Evolutionary conservation across 768 basidiomycete species (phyloP).

Genomic region (Arthromyces matolae): DNA sequence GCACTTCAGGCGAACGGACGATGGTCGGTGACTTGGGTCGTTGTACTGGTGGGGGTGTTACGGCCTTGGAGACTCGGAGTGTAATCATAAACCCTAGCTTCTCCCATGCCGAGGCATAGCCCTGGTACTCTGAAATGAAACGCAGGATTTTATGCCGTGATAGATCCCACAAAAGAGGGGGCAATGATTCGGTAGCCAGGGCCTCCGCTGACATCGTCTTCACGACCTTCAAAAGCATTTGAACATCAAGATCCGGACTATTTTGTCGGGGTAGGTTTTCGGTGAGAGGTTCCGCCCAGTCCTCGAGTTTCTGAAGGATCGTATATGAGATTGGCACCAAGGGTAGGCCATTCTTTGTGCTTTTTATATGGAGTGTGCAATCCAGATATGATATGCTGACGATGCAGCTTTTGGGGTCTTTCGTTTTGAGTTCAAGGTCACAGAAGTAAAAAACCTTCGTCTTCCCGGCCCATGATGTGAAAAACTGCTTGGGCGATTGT

Average conservation of each 20-base stretch:
- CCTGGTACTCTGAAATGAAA: not conserved
- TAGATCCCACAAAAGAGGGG: not conserved
- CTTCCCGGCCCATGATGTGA: not conserved
- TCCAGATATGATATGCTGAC: constrained; percentile 2
- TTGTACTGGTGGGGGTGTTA: not conserved
- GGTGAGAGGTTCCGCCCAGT: constrained; percentile 2
- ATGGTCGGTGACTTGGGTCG: not conserved
- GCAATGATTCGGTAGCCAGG: not conserved
- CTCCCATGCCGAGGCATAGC: constrained; percentile 2
- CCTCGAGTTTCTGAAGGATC: constrained; percentile 8
- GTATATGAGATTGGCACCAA: constrained; percentile 6
- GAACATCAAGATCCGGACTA: not conserved
- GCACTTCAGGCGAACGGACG: not conserved
- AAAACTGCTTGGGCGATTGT: constrained; percentile 4
- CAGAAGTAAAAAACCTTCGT: constrained; percentile 1
- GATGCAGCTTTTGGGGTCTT: not conserved
- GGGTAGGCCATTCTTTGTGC: constrained; percentile 5
- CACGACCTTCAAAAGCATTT: not conserved
- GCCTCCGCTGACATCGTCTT: not conserved
- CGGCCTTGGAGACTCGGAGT: not conserved
- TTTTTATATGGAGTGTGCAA: constrained; percentile 1
- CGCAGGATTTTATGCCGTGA: not conserved
- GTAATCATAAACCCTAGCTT: constrained; percentile 7
- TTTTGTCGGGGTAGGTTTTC: not conserved
- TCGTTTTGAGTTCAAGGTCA: not conserved